Evolutionary conservation across 2,329 filamentous ascomycete genomes (phyloP), one percentile per base, ranked within the genome.

Genomic region (Clarireedia sp.): DNA sequence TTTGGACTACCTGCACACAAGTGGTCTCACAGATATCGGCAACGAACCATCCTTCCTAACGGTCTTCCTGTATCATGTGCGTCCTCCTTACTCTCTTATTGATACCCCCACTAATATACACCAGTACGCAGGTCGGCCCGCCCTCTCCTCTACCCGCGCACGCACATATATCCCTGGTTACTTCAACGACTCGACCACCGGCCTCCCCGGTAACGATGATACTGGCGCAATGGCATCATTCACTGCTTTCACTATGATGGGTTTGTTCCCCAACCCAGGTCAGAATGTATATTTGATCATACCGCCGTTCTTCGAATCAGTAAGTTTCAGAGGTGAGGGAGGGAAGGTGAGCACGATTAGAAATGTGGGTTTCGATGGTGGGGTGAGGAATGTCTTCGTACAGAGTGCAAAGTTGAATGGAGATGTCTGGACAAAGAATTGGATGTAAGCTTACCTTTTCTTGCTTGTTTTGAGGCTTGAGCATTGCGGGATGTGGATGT

Each of bases 191-290:
- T 78, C 77, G 0, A 71, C 79, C 0, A 72, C 69, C 1, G 85
- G 85, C 0, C 77, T 88, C 4, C 84, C 85, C 0, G 85, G 85
- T 0, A 88, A 88, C 65, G 85, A 88, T 55, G 85, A 88, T 64
- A 79, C 76, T 44, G 85, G 85, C 3, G 82, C 85, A 0, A 87
- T 88, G 65, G 65, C 56, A 1, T 61, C 62, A 0, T 66, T 66
- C n/a, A 54, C 59, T 0, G 63, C 62, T 0, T 62, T 66, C 17
- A 56, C 49, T 1, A 62, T 66, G 57, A 62, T 62, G 46, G 64
- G 64, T 0, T 68, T 87, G 4, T 89, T 84, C 64, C 85, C 85
- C 0, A 85, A 86, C 50, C 77, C 83, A 0, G 85, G 84, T 0
- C 85, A 87, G 62, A 73, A 87, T 59, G 82, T 87, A 0, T 88